Evolutionary conservation across 2,329 filamentous ascomycete species (phyloP).

Genomic region (Helicocarpus griseus): DNA sequence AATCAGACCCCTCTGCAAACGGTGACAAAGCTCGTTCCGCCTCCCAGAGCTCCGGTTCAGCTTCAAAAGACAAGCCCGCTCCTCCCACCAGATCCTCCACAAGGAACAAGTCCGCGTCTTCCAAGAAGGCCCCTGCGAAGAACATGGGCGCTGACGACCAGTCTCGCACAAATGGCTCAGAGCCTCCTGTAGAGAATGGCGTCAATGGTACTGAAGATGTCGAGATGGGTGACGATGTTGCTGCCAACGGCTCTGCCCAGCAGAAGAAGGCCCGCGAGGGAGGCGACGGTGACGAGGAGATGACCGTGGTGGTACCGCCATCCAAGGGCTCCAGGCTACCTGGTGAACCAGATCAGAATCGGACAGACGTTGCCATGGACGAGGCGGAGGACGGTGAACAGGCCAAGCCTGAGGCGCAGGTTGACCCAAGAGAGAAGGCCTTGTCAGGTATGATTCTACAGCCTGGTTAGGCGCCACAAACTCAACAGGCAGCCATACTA

Average conservation of each 20-base stretch:
- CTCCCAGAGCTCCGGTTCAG: conserved; percentile 33
- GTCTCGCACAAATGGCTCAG: conserved; percentile 56
- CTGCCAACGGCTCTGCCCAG: conserved; percentile 38
- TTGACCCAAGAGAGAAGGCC: conserved; percentile 42
- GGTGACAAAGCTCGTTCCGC: conserved; percentile 36
- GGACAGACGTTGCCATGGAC: conserved; percentile 64
- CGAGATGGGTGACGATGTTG: conserved; percentile 58
- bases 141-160: conserved; percentile 66
- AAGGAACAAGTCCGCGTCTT: conserved; percentile 25
- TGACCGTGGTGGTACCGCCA: conserved; percentile 71
- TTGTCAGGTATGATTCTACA: conserved; percentile 32
- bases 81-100: conserved; percentile 18
- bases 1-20: conserved; percentile 38
- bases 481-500: too few species aligned
- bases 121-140: conserved; percentile 28
- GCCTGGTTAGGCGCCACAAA: background rate
- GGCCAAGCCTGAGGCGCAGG: conserved; percentile 34
- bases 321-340: conserved; percentile 55
- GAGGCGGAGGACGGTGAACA: conserved; percentile 39
- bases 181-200: conserved; percentile 60
- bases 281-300: conserved; percentile 65
- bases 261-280: conserved; percentile 51
- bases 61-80: conserved; percentile 35
- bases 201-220: conserved; percentile 57
- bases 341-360: conserved; percentile 49